A percentile compares a stretch with the other conserved stretches of the same genome.
Conservation (phyloP, 2,329 filamentous ascomycete species). For the Ustilaginoidea virens region DNA sequence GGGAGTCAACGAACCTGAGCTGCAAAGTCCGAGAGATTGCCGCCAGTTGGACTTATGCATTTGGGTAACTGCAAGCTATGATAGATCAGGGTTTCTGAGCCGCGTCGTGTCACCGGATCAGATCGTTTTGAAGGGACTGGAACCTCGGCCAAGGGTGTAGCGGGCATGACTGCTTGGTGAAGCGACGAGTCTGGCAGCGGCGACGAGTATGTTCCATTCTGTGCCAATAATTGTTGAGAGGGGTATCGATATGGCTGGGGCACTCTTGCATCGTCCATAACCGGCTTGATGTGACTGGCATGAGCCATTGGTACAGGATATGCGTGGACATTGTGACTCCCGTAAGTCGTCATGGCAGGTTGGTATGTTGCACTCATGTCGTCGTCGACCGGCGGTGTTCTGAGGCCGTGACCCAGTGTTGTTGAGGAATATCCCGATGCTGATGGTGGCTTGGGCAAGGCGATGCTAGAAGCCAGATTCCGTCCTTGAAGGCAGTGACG, state of each 20-base stretch:
- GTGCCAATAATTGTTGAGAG: slow-evolving; percentile 10
- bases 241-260: slow-evolving; percentile 18
- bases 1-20: slow-evolving; percentile 47
- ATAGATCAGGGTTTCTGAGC: slow-evolving; percentile 31
- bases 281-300: slow-evolving; percentile 15
- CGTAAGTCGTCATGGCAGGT: slow-evolving; percentile 29
- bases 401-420: slow-evolving; percentile 23
- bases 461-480: slow-evolving; percentile 7
- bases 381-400: slow-evolving; percentile 35
- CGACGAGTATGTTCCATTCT: background rate
- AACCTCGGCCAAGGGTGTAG: slow-evolving; percentile 21
- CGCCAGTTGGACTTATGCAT: slow-evolving; percentile 60
- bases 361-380: slow-evolving; percentile 39
- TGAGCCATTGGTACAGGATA: slow-evolving; percentile 22
- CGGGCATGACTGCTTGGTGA: slow-evolving; percentile 19
- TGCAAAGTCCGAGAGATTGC: slow-evolving; percentile 68
- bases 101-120: slow-evolving; percentile 18
- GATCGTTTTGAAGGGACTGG: slow-evolving; percentile 13
- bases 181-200: slow-evolving; percentile 9
- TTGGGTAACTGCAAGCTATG: slow-evolving; percentile 56
- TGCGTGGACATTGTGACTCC: slow-evolving; percentile 26
- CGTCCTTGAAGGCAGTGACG: slow-evolving; percentile 9
- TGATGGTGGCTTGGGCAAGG: slow-evolving; percentile 11
- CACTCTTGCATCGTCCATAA: slow-evolving; percentile 17
- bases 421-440: slow-evolving; percentile 8